phyloP scores from a whole-genome alignment of 305 asterid genomes.

The Rubia occidens region DNA sequence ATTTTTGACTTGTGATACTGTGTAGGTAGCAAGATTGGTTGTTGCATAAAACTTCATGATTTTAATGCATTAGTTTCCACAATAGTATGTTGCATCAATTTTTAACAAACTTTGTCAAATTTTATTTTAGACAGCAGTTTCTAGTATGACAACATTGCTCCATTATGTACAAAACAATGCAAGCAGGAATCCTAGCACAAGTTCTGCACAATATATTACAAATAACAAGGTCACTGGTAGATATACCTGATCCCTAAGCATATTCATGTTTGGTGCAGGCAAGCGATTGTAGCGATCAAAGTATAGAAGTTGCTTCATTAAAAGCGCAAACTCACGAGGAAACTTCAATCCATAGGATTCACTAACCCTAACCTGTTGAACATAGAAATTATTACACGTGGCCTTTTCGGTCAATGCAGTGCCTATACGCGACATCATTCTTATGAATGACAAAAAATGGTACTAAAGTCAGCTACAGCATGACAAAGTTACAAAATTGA shows the following conservation, averaged over 20 bases:
- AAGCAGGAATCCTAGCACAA: background rate
- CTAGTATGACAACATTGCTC: background rate
- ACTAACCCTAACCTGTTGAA: conserved; percentile 70
- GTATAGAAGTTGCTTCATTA: conserved; percentile 89
- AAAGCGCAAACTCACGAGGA: conserved; percentile 95
- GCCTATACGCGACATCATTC: background rate
- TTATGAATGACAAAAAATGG: background rate
- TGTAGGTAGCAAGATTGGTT: background rate
- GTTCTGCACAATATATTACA: background rate
- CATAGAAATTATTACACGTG: background rate
- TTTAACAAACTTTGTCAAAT: background rate
- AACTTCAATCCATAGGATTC: conserved; percentile 91
- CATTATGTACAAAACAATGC: background rate
- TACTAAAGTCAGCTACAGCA: background rate
- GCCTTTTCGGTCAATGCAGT: too few relatives aligned
- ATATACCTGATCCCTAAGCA: conserved; percentile 37
- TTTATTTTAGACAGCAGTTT: background rate
- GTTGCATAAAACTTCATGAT: conserved; percentile 6
- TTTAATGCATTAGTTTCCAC: background rate
- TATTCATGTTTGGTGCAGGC: conserved; percentile 86
- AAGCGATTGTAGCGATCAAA: conserved; percentile 88
- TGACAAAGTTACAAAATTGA: background rate
- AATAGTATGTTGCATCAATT: background rate
- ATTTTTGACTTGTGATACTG: background rate
- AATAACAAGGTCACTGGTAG: background rate